Evolutionary conservation across 2,329 filamentous ascomycete genomes (phyloP).

Genomic region (Diaporthe capsici): DNA sequence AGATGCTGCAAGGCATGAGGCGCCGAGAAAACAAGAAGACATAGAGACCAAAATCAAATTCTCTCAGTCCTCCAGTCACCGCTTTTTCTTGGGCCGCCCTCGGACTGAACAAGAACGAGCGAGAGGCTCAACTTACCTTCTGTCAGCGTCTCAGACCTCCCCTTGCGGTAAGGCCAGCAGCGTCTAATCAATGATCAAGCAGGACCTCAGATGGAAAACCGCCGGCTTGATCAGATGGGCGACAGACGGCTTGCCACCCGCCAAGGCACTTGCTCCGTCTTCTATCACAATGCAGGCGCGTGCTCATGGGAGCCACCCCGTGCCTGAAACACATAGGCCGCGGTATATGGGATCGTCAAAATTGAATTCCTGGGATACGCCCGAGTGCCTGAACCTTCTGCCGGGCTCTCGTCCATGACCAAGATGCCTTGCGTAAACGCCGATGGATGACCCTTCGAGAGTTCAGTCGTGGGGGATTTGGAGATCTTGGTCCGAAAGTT

Average conservation of each 20-base stretch:
- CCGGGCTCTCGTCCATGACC: neutral
- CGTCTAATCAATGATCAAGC: constrained; percentile 12
- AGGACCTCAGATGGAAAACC: constrained; percentile 4
- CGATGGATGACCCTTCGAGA: constrained; percentile 26
- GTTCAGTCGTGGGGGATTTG: constrained; percentile 11
- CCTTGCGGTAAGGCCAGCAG: neutral
- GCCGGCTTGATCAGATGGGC: constrained; percentile 32
- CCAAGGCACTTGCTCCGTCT: constrained; percentile 18
- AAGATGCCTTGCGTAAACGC: constrained; percentile 25
- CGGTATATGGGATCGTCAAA: constrained; percentile 28
- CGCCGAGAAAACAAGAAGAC: constrained; percentile 1
- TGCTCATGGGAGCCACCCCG: constrained; percentile 9
- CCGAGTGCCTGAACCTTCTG: constrained; percentile 23
- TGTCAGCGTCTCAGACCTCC: constrained; percentile 24
- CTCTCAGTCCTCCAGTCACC: neutral
- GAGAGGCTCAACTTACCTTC: constrained; percentile 24
- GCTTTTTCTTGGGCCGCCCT: constrained; percentile 17
- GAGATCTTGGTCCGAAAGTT: constrained; percentile 8
- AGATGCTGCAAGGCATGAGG: neutral
- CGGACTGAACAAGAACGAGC: neutral
- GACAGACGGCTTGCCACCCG: constrained; percentile 20
- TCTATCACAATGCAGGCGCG: constrained; percentile 23
- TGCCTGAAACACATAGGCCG: constrained; percentile 33
- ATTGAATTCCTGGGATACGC: constrained; percentile 23
- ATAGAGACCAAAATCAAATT: neutral